These are phyloP conservation scores for Phellinidium pouzarii DNA, from an alignment of 1,284 basidiomycete genomes.

Conservation along the genomic window DNA sequence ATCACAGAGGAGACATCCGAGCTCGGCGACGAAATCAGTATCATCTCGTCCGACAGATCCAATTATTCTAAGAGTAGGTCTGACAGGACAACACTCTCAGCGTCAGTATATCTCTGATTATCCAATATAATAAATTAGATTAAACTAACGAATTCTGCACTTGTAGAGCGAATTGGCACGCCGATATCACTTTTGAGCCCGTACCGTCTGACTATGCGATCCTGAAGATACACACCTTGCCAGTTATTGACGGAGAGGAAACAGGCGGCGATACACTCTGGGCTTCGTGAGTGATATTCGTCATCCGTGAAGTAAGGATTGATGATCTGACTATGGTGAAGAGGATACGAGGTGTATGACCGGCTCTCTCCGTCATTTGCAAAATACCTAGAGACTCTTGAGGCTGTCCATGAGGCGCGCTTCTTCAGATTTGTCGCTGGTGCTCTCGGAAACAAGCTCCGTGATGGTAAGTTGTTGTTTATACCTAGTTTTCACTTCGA, in stretches of 20 bases:
- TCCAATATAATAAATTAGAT: neutral
- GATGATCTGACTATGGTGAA: constrained; percentile 18
- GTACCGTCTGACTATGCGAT: constrained; percentile 61
- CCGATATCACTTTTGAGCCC: constrained; percentile 68
- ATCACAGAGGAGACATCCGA: constrained; percentile 46
- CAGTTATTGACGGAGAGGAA: constrained; percentile 29
- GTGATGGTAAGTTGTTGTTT: constrained; percentile 27
- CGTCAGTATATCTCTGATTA: constrained; percentile 3
- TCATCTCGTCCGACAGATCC: constrained; percentile 38
- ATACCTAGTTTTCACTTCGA: constrained; percentile 32
- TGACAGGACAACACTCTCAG: constrained; percentile 1
- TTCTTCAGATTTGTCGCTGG: constrained; percentile 35
- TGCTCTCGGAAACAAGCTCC: constrained; percentile 26
- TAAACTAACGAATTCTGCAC: constrained; percentile 16
- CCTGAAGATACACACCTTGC: constrained; percentile 44
- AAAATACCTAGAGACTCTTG: constrained; percentile 52
- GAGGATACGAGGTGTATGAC: constrained; percentile 60
- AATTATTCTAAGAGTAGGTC: neutral
- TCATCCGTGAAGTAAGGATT: neutral
- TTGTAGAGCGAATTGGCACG: constrained; percentile 43
- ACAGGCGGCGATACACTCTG: constrained; percentile 36
- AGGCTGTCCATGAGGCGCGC: constrained; percentile 50
- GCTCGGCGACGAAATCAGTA: constrained; percentile 42
- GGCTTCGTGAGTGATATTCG: constrained; percentile 24
- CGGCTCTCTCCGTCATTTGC: constrained; percentile 50